Evolutionary conservation across 352 stramenopile genomes (phyloP).

Genomic region (Globisporangium abappressorium): DNA sequence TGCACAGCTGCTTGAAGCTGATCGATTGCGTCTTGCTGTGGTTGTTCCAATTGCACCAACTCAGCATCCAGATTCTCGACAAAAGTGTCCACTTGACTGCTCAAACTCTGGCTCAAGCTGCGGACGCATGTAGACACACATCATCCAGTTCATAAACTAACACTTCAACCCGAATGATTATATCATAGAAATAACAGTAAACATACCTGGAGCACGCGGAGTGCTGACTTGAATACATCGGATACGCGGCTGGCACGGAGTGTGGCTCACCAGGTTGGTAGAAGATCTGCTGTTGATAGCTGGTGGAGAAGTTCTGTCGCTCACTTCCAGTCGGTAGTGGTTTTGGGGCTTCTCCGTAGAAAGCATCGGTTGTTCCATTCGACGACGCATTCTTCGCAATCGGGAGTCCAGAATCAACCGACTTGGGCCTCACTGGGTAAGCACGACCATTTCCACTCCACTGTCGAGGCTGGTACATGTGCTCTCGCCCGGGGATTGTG

Average conservation of each 20-base stretch:
- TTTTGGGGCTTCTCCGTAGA: not conserved
- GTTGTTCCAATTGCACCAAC: slow-evolving; percentile 30
- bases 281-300: slow-evolving; percentile 10
- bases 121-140: not conserved
- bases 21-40: slow-evolving; percentile 51
- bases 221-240: slow-evolving; percentile 22
- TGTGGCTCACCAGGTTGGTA: slow-evolving; percentile 1
- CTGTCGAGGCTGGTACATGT: not conserved
- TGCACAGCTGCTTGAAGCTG: slow-evolving; percentile 42
- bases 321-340: not conserved
- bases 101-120: slow-evolving; percentile 30
- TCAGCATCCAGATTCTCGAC: slow-evolving; percentile 46
- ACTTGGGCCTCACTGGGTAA: not conserved
- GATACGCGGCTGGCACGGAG: slow-evolving; percentile 9
- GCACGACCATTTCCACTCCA: not conserved
- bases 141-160: not conserved
- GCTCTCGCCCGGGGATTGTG: not conserved
- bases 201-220: slow-evolving; percentile 5
- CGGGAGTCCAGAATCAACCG: slow-evolving; percentile 3
- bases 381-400: not conserved
- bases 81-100: slow-evolving; percentile 49
- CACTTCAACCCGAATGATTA: not conserved
- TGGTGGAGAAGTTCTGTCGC: not conserved
- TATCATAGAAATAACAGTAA: not conserved
- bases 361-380: not conserved